These are phyloP conservation scores for Phytophthora colocasiae DNA, from an alignment of 352 stramenopile species.

Conservation along the genomic window DNA sequence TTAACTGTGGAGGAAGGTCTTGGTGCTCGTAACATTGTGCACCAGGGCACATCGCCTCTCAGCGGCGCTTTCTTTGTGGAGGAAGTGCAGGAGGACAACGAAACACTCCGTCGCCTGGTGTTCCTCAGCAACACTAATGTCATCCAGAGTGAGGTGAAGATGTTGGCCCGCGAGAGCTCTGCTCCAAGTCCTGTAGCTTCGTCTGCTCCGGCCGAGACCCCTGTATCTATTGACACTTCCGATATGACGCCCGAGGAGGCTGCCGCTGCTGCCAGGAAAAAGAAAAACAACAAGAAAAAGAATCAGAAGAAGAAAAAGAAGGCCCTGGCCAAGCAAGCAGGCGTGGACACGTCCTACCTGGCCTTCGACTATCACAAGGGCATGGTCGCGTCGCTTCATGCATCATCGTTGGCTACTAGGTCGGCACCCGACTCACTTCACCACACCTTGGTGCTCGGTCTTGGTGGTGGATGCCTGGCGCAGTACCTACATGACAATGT, in stretches of 20 bases:
- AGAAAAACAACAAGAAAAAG: constrained; percentile 70
- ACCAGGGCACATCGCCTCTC: constrained; percentile 51
- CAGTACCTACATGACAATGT: constrained; percentile 72
- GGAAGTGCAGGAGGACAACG: constrained; percentile 59
- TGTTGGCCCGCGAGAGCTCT: constrained; percentile 31
- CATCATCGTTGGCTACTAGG: constrained; percentile 36
- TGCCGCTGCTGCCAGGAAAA: constrained; percentile 38
- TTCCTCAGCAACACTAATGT: constrained; percentile 78
- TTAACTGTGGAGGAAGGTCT: constrained; percentile 77
- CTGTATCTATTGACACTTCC: constrained; percentile 16
- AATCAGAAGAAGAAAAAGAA: constrained; percentile 70
- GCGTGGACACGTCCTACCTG: constrained; percentile 68
- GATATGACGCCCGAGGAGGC: constrained; percentile 36
- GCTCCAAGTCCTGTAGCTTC: constrained; percentile 8
- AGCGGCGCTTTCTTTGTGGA: constrained; percentile 80
- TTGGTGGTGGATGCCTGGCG: constrained; percentile 73
- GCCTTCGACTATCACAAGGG: constrained; percentile 84
- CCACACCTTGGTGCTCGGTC: constrained; percentile 65
- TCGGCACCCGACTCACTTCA: constrained; percentile 28
- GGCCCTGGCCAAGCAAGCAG: constrained; percentile 22
- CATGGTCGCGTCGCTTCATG: constrained; percentile 71
- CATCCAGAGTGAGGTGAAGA: constrained; percentile 79
- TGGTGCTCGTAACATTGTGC: constrained; percentile 63
- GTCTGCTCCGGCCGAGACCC: constrained; percentile 6
- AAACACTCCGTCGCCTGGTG: constrained; percentile 67